Conservation (phyloP, 495 filamentous ascomycete species). For the Hypoxylon fuscum region DNA sequence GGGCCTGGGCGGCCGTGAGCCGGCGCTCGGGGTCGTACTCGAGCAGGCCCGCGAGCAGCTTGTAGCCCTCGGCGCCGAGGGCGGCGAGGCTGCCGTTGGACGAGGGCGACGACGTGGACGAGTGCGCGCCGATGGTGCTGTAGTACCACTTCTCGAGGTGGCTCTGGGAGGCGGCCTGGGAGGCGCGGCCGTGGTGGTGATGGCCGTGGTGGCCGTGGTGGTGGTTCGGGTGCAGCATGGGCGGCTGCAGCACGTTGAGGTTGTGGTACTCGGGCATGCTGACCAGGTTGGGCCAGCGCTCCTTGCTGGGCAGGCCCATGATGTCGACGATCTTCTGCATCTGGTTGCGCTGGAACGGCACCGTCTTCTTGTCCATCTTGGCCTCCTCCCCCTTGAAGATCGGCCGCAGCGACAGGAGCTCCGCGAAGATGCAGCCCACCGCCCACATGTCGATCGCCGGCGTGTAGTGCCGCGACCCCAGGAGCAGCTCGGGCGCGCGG, state of each 20-base stretch:
- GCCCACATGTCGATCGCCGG: conserved; percentile 98
- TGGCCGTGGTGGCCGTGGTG: conserved; percentile 53
- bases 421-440: conserved; percentile 97
- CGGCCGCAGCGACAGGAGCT: conserved; percentile 86
- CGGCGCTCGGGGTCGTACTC: conserved; percentile 94
- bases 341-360: conserved; percentile 97
- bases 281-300: conserved; percentile 83
- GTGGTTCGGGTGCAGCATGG: conserved; percentile 53
- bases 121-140: conserved; percentile 59
- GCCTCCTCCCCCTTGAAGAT: conserved; percentile 99
- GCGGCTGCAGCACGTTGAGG: conserved; percentile 69
- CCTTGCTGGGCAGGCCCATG: conserved; percentile 87
- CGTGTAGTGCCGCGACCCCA: conserved; percentile 92
- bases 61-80: conserved; percentile 79
- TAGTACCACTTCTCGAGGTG: conserved; percentile 68
- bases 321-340: conserved; percentile 99
- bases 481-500: conserved; percentile 90
- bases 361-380: conserved; percentile 99
- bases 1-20: conserved; percentile 82
- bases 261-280: conserved; percentile 85
- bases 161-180: conserved; percentile 43
- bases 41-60: conserved; percentile 80
- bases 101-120: conserved; percentile 49
- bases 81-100: conserved; percentile 54
- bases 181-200: conserved; percentile 57